Base-by-base conservation (phyloP, 208 protist genomes). In the Borovskyia barvae region DNA sequence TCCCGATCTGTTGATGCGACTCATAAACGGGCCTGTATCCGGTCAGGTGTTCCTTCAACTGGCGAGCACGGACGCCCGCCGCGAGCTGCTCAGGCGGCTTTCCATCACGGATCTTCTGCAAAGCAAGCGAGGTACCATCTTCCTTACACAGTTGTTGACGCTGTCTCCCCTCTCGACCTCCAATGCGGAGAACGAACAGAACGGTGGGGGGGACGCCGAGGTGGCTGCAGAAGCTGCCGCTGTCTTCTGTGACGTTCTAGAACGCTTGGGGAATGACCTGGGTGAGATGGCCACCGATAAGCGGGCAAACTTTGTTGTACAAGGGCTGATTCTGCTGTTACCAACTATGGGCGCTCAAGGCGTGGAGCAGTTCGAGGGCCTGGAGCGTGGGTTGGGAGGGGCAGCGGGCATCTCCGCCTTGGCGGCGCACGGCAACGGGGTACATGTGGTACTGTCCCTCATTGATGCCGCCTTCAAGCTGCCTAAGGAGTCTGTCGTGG, bases 241-340 rank as follows among this genome's bases (percentile, higher is more conserved):
- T 37, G 53, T 73, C 28, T 57, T 85, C 30, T 59, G 77, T 32
- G 70, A 77, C 36, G 25, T 78, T 19, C 53, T 90, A 33, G 53
- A 85, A 49, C 48, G 48, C 7, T 69, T 81, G 22, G 79, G 72
- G 36, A 24, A 24, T 19, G 59, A 78, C 33, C 61, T 95, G 33
- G 53, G 50, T 25, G 81, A 85, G 5, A 83, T 93, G 78, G 75
- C 68, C 35, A 77, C 71, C 17, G 79, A 86, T 66, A 64, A 65
- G 51, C 72, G 80, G 40, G 82, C 77, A 9, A 95, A 95, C 64
- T 95, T 95, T 64, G 82, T 93, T 22, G 83, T 95, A 50, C 85
- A 92, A 67, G 47, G 65, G 20, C 50, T 92, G 29, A 57, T 91
- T 40, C 56, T 66, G 43, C 66, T 91, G 43, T 57, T 85, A 55